A percentile compares a stretch with the other conserved stretches of the same genome.
Evolutionary conservation across 225 moss, liverwort and hornwort species (phyloP).

Genomic region (Asterella californica): DNA sequence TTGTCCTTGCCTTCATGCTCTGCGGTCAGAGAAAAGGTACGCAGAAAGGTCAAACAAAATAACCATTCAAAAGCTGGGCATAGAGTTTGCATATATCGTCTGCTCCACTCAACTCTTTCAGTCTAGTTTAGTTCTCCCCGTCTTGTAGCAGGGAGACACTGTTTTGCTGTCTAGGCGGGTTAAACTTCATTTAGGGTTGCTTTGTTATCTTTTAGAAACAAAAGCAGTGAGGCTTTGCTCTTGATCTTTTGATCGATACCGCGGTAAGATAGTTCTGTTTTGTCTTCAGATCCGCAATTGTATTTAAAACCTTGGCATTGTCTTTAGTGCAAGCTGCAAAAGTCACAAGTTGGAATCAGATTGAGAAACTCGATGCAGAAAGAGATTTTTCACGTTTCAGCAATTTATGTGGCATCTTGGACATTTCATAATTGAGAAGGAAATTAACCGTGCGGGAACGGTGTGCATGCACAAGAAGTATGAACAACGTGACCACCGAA

Average conservation of each 20-base stretch:
- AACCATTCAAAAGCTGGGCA: background rate
- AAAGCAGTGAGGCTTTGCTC: background rate
- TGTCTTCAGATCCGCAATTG: slow-evolving; percentile 70
- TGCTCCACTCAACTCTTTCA: background rate
- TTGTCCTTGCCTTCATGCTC: slow-evolving; percentile 81
- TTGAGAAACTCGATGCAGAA: background rate
- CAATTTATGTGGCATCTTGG: background rate
- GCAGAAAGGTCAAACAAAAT: background rate
- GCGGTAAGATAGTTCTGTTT: slow-evolving; percentile 38
- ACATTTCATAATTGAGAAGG: background rate
- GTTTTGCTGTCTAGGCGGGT: too few relatives aligned
- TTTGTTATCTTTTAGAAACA: background rate
- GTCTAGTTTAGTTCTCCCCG: background rate
- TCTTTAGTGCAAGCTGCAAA: slow-evolving; percentile 70
- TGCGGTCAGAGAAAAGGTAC: slow-evolving; percentile 19
- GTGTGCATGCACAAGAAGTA: background rate
- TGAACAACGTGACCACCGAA: background rate
- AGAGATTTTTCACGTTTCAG: background rate
- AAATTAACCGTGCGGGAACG: background rate
- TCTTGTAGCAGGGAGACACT: background rate
- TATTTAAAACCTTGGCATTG: slow-evolving; percentile 67
- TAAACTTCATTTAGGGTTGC: too few relatives aligned
- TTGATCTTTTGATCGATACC: slow-evolving; percentile 22
- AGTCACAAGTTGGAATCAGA: background rate
- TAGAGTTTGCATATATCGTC: background rate